Conservation (phyloP, 805 yeast genomes). For the Priceomyces fermenticarens region DNA sequence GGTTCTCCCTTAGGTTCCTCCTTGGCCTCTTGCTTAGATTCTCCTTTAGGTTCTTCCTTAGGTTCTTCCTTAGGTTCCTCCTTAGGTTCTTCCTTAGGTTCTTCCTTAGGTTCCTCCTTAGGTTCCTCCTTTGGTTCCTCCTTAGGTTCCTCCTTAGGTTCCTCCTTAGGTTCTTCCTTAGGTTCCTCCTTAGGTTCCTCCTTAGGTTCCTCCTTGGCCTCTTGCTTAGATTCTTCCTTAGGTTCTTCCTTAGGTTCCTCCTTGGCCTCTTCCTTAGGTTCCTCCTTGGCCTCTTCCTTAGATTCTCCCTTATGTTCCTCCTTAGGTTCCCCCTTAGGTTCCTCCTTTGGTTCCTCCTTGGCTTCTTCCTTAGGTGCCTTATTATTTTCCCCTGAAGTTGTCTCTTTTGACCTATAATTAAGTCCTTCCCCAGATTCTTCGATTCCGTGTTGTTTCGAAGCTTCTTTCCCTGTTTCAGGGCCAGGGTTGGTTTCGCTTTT, state of each 20-base stretch:
- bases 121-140: not conserved
- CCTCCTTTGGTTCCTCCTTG: not conserved
- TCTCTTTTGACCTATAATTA: not conserved
- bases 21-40: no score
- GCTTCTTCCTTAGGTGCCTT: not conserved
- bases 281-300: not conserved
- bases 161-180: not conserved
- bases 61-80: not conserved
- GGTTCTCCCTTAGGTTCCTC: no score
- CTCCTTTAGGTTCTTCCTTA: conserved; percentile 4
- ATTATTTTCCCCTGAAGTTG: not conserved
- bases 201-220: not conserved
- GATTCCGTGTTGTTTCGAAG: not conserved
- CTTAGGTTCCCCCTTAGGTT: not conserved
- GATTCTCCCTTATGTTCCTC: not conserved
- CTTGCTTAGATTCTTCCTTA: not conserved
- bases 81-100: not conserved
- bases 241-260: conserved; percentile 2
- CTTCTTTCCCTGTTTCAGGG: not conserved
- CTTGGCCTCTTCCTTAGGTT: conserved; percentile 1
- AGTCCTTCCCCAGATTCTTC: not conserved
- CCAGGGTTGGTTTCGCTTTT: not conserved
- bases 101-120: not conserved
- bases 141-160: not conserved
- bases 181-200: not conserved